Conservation (phyloP, 2,329 filamentous ascomycete genomes). For the Lasiodiplodia sp. region DNA sequence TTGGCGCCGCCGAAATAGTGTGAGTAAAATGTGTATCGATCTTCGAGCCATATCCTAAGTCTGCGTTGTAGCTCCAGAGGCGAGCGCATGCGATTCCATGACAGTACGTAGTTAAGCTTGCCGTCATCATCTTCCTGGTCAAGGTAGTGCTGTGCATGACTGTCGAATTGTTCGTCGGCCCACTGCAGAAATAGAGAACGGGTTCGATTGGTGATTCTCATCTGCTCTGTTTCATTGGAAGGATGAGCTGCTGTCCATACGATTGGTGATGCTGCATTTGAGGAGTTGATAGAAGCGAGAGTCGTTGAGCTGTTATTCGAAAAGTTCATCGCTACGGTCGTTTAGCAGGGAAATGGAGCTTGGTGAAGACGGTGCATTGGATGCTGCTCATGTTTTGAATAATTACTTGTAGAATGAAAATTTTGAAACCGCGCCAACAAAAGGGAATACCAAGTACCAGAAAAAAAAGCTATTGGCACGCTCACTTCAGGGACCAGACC, state of each 20-base stretch:
- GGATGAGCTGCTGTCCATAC: neutral
- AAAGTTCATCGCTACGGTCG: neutral
- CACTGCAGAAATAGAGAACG: neutral
- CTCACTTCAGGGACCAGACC: slow-evolving; percentile 70
- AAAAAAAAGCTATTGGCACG: neutral
- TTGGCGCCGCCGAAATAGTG: neutral
- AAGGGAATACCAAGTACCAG: slow-evolving; percentile 1
- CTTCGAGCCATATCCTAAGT: neutral
- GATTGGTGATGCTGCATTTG: neutral
- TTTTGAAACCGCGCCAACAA: neutral
- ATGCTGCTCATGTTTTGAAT: neutral
- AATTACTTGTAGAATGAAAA: neutral
- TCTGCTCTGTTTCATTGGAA: neutral
- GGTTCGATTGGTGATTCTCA: neutral
- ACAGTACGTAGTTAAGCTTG: neutral
- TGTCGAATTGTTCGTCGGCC: neutral
- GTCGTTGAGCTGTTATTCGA: neutral
- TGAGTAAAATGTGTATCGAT: neutral
- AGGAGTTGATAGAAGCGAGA: neutral
- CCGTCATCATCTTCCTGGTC: neutral
- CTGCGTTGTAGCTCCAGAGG: neutral
- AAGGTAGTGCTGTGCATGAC: neutral
- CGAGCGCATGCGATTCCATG: neutral
- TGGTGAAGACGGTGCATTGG: neutral
- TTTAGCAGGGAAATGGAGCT: neutral